These are phyloP conservation scores for Phialophora expanda DNA, from an alignment of 2,329 filamentous ascomycete genomes.

Conservation along the genomic window DNA sequence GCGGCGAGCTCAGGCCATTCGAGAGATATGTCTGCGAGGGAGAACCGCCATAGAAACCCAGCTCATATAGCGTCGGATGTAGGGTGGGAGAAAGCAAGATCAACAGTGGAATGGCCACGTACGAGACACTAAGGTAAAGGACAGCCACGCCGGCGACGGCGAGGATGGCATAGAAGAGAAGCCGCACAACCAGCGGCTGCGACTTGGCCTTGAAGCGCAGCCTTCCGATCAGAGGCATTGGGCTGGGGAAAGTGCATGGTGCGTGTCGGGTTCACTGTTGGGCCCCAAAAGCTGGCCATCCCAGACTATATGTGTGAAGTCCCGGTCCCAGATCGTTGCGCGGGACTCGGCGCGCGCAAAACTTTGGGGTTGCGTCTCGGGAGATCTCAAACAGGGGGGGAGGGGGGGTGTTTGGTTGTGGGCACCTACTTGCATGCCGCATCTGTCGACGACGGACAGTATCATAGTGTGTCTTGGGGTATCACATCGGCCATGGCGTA, in stretches of 20 bases:
- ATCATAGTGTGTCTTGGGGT: neutral
- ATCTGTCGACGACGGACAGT: neutral
- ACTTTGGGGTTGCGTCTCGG: neutral
- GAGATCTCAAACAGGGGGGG: neutral
- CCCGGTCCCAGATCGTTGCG: neutral
- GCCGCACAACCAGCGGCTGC: conserved; percentile 17
- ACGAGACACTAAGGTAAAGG: conserved; percentile 19
- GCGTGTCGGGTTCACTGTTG: neutral
- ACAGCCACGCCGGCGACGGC: conserved; percentile 4
- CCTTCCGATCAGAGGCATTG: conserved; percentile 11
- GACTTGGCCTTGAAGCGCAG: conserved; percentile 9
- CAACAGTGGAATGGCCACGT: conserved; percentile 22
- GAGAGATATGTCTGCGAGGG: conserved; percentile 30
- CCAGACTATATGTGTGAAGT: conserved; percentile 11
- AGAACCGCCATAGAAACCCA: conserved; percentile 30
- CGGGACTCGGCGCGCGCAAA: no score
- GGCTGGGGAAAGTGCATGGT: conserved; percentile 11
- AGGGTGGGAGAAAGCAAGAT: conserved; percentile 27
- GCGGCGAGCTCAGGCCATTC: conserved; percentile 25
- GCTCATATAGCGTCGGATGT: conserved; percentile 28
- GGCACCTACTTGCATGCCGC: neutral
- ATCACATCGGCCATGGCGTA: neutral
- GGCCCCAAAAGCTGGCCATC: neutral
- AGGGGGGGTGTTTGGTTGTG: neutral
- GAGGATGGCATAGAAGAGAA: conserved; percentile 10